phyloP scores from a whole-genome alignment of 2,329 filamentous ascomycete genomes.

The Claviceps quebecensis region DNA sequence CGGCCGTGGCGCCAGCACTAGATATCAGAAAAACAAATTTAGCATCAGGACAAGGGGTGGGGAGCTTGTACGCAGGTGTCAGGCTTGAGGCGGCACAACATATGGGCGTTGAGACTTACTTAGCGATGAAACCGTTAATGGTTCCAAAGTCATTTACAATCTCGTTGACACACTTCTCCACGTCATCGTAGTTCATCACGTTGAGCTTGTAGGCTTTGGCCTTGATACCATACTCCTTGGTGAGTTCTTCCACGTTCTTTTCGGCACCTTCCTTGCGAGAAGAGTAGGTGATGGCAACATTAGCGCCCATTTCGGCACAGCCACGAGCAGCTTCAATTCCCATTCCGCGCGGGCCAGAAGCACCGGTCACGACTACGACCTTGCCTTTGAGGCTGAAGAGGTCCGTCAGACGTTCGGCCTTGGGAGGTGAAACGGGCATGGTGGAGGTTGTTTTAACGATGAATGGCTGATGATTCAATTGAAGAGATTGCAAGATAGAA shows the following conservation, averaged over 20 bases:
- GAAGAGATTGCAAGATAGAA: not conserved
- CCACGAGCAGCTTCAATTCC: constrained; percentile 56
- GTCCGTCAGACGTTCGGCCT: constrained; percentile 43
- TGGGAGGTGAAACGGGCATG: constrained; percentile 44
- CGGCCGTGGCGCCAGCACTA: constrained; percentile 53
- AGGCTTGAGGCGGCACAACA: not conserved
- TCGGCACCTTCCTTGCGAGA: constrained; percentile 54
- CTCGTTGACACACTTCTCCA: constrained; percentile 42
- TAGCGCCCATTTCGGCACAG: constrained; percentile 56
- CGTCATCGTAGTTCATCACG: constrained; percentile 35
- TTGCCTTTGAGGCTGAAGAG: constrained; percentile 62
- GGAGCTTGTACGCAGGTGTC: constrained; percentile 23
- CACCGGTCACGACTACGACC: constrained; percentile 57
- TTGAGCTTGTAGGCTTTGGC: constrained; percentile 48
- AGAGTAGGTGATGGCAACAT: constrained; percentile 59
- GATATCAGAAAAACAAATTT: not conserved
- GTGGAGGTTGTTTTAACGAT: constrained; percentile 4
- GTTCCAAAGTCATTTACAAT: constrained; percentile 61
- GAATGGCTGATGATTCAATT: not conserved
- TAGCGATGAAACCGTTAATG: constrained; percentile 63
- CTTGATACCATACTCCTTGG: constrained; percentile 53
- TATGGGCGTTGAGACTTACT: constrained; percentile 34
- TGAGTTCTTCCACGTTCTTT: constrained; percentile 51
- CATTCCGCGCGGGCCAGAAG: constrained; percentile 56
- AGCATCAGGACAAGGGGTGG: not conserved